A percentile compares a stretch with the other conserved stretches of the same genome.
Conservation (phyloP, 768 basidiomycete species). For the Flagelloscypha sp. region DNA sequence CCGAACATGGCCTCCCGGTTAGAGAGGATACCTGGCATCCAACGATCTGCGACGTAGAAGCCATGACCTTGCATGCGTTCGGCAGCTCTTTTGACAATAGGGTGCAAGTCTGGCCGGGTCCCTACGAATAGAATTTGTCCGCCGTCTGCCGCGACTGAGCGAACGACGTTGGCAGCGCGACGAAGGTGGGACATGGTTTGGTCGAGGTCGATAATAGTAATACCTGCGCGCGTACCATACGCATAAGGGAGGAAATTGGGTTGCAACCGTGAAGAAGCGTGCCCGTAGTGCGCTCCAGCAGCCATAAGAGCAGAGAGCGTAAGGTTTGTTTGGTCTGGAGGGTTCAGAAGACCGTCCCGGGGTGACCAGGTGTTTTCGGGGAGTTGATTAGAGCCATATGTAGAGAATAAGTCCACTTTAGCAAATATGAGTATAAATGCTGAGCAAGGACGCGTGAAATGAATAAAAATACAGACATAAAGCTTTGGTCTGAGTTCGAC, state of each 20-base stretch:
- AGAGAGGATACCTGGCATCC: conserved; percentile 94
- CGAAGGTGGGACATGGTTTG: conserved; percentile 87
- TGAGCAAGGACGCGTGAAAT: conserved; percentile 9
- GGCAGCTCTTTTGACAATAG: conserved; percentile 70
- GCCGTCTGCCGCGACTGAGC: conserved; percentile 69
- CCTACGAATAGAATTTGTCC: conserved; percentile 90
- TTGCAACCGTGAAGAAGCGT: conserved; percentile 76
- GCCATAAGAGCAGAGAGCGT: conserved; percentile 89
- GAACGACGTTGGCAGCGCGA: conserved; percentile 81
- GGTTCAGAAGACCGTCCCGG: conserved; percentile 59
- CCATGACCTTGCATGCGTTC: conserved; percentile 72
- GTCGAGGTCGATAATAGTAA: conserved; percentile 93
- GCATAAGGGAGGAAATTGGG: conserved; percentile 88
- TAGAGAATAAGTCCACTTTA: conserved; percentile 52
- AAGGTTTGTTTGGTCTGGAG: conserved; percentile 47
- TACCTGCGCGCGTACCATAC: conserved; percentile 82
- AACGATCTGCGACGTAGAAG: conserved; percentile 78
- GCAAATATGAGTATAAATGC: conserved; percentile 4
- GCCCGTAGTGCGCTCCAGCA: conserved; percentile 90
- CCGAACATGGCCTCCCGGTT: conserved; percentile 74
- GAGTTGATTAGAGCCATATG: conserved; percentile 73
- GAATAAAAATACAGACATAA: conserved; percentile 37
- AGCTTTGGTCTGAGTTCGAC: conserved; percentile 45
- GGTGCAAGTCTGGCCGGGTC: conserved; percentile 70
- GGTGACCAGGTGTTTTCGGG: conserved; percentile 64